Base-by-base conservation (phyloP, 306 rosid genomes). In the Fragaria ananassa region DNA sequence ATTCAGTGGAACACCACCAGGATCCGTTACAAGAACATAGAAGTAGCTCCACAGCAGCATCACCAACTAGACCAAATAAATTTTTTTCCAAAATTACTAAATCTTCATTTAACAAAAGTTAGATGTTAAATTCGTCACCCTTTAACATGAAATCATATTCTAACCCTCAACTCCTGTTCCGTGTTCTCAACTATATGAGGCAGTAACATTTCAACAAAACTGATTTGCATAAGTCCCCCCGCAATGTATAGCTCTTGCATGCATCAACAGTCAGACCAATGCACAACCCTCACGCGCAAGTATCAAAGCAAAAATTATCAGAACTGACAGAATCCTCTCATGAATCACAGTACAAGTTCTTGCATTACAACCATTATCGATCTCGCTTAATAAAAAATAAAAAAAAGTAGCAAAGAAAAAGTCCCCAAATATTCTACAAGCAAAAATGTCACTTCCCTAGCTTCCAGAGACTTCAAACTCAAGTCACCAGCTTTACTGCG, bases 11-110 rank as follows among this genome's bases (percentile, higher is more conserved):
- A 89, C 89, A 37, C 78, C 63, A 34, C 97, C 94, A 4, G 97
- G 91, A 68, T 89, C 90, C 53, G 91, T 88, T n/a, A 89, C 46
- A 56, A 88, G 91, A 70, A 86, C 89, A 62, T 86, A 47, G 69
- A 87, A 91, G 86, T 91, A 91, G 92, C 94, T 83, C 92, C 97
- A 91, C 76, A 91, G 62, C 66, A 91, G 80, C 97, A 91, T 91
- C 88, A 49, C 91, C 85, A 91, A 74, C 97, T 91, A 25, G 85
- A 74, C 76, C 79, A 83, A 80, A 79, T 62, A 15, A 72, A 77
- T 76, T 68, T 51, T 68, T 51, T 44, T 21, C 49, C 47, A 50
- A 65, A 73, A 17, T 79, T 53, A 56, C 74, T n/a, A 47, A 81
- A 56, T 18, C 63, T 27, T 51, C 29, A 14, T 31, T 63, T 50